These are phyloP conservation scores for Microascus cirrosus DNA, from an alignment of 2,329 filamentous ascomycete species.

Conservation along the genomic window DNA sequence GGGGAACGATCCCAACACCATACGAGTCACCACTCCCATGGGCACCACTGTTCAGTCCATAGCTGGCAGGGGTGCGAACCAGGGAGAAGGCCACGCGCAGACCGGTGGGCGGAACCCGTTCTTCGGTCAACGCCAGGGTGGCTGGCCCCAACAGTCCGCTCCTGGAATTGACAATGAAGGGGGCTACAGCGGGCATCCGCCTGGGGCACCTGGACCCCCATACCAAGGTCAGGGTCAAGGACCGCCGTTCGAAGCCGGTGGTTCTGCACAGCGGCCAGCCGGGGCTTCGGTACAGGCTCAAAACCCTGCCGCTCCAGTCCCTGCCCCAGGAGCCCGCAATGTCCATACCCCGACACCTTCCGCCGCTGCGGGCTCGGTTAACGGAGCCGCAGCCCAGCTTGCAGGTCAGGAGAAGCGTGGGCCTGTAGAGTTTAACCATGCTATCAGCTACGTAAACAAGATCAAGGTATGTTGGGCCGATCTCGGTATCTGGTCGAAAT, in stretches of 20 bases:
- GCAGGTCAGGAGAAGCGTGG: constrained; percentile 71
- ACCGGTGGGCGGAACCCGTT: constrained; percentile 15
- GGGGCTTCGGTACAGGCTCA: background rate
- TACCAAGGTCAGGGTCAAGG: constrained; percentile 7
- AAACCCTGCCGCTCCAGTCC: background rate
- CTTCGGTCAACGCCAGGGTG: constrained; percentile 33
- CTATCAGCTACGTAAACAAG: constrained; percentile 98
- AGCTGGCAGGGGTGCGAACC: constrained; percentile 34
- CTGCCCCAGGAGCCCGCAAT: constrained; percentile 32
- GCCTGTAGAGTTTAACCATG: constrained; percentile 97
- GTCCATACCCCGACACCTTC: constrained; percentile 49
- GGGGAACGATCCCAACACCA: constrained; percentile 89
- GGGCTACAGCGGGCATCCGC: background rate
- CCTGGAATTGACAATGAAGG: constrained; percentile 23
- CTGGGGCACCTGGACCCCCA: constrained; percentile 45
- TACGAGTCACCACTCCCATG: constrained; percentile 92
- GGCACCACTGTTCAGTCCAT: constrained; percentile 94
- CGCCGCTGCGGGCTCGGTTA: constrained; percentile 40
- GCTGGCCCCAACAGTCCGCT: constrained; percentile 44
- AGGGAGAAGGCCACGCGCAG: constrained; percentile 28
- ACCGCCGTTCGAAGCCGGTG: constrained; percentile 12
- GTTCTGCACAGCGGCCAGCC: constrained; percentile 15
- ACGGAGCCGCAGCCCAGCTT: constrained; percentile 34
- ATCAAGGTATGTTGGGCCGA: constrained; percentile 68
- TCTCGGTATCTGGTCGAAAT: background rate